Percentiles rank a stretch among this genome's conserved stretches.
Evolutionary conservation across 768 basidiomycete species (phyloP).

Genomic region (Cyclocybe aegerita): DNA sequence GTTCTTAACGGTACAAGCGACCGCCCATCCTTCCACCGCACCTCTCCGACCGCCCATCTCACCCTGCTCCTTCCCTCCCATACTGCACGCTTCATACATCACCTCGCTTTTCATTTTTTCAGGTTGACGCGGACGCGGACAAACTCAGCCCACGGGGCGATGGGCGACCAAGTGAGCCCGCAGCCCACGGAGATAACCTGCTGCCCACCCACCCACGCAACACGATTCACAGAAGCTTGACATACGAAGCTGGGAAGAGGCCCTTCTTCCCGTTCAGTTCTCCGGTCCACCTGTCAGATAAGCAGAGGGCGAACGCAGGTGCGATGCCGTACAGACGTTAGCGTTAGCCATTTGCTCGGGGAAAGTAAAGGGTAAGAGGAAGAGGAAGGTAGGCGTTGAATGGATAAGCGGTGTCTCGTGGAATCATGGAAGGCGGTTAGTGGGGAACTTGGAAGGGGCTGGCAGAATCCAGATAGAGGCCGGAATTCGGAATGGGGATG

Average conservation of each 20-base stretch:
- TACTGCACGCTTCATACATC: too few species aligned
- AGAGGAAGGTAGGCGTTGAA: neutral
- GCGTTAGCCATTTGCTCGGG: neutral
- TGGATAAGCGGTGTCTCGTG: neutral
- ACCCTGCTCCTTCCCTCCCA: too few species aligned
- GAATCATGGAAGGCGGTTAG: constrained; percentile 1
- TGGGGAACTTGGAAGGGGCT: neutral
- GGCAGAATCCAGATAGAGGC: too few species aligned
- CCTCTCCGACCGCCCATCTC: too few species aligned
- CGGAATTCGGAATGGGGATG: too few species aligned
- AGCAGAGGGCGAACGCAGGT: constrained; percentile 10
- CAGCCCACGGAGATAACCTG: constrained; percentile 11
- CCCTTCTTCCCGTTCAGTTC: constrained; percentile 57
- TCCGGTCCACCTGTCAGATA: constrained; percentile 61
- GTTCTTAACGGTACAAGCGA: too few species aligned
- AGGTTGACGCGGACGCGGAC: too few species aligned
- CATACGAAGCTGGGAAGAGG: constrained; percentile 69
- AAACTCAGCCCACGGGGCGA: neutral
- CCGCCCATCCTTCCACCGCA: too few species aligned
- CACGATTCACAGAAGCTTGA: constrained; percentile 34
- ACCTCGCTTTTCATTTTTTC: too few species aligned
- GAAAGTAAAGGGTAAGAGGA: neutral
- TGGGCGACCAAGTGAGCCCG: neutral
- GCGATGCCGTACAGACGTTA: constrained; percentile 9
- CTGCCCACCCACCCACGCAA: neutral